Evolutionary conservation across 164 flowering plant genomes (phyloP), one percentile per base, ranked within the genome.

Genomic region (Vitis vinifera): DNA sequence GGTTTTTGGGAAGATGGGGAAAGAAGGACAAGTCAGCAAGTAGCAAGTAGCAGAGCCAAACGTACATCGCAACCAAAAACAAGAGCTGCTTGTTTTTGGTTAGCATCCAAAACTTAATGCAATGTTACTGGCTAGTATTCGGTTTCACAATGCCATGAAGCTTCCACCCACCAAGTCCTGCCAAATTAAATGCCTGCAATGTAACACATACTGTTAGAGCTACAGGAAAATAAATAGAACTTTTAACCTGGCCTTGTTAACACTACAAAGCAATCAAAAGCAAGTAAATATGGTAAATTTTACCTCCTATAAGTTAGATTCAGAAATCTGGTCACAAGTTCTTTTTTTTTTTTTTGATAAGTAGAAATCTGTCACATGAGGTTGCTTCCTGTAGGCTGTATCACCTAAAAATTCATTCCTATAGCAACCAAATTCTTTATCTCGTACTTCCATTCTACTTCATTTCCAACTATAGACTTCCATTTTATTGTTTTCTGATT

Each of bases 81-180:
- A n/a, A 63, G 44, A 8, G 30, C 30, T 47, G 3, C 23, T 37
- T 3, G 12, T 29, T 67, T 61, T 13, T 8, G 69, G 72, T 16
- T 37, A 11, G 53, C 14, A 50, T 59, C 14, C 56, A 29, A 53
- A 51, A 63, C 7, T 60, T 16, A 9, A 56, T 9, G 50, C 9
- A 65, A 12, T 13, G 17, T 71, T 76, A 74, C 56, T 53, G 30
- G 75, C 59, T 57, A 50, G 64, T 27, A 57, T 68, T 78, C 14
- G 98, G 98, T 71, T 82, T 89, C 66, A 90, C 89, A 19, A 91
- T 70, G 74, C 90, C 94, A 16, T 84, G 93, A 68, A 94, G 91
- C 80, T 88, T 88, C 98, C 98, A 94, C 52, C 98, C 98, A 29
- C 97, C 98, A 49, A 81, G 76, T 63, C 94, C 98, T 59, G 94